Evolutionary conservation across 495 filamentous ascomycete genomes (phyloP), one percentile per base, ranked within the genome.

Genomic region (Articulospora tetracladia): DNA sequence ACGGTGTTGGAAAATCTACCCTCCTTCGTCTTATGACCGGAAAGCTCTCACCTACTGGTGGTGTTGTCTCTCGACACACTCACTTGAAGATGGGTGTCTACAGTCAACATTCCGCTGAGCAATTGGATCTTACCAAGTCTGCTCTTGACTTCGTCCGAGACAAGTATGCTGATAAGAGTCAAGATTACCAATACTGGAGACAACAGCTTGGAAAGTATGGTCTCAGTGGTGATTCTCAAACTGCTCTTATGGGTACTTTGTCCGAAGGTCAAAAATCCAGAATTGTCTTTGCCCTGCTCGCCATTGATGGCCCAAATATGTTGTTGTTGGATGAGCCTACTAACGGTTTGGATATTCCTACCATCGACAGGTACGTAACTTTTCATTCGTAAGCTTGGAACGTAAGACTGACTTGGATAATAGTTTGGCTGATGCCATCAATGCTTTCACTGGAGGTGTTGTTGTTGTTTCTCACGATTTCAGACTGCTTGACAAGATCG

Each of bases 1-100:
- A 99, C 76, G 94, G 94, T 91, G 94, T 99, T 55, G 94, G 94
- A 70, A 99, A 99, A 79, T 98, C 95, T n/a, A 99, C 94, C 13
- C 83, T 99, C 30, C 86, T 99, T 30, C 90, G 91, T 69, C 83
- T 99, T 58, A 98, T 99, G 91, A 99, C 95, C 25, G 93, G 92
- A 74, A 92, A 93, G 78, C 83, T 99, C 41, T 92, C 87, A 15
- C 89, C 94, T 26, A 97, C 90, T 47, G 72, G 73, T 59, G 94
- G 94, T 62, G 79, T 81, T 61, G 91, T 99, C 59, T 85, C 81
- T 64, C 85, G 93, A 62, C 94, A 99, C 78, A 98, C 94, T 26
- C 94, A 98, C 77, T 85, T 99, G 77, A 99, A 97, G 84, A 82
- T 99, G 46, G 94, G 94, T 61, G 82, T 98, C 71, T 99, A 99